Conservation (phyloP, 176 grass and related monocot genomes). For the Chrysopogon serrulatus region DNA sequence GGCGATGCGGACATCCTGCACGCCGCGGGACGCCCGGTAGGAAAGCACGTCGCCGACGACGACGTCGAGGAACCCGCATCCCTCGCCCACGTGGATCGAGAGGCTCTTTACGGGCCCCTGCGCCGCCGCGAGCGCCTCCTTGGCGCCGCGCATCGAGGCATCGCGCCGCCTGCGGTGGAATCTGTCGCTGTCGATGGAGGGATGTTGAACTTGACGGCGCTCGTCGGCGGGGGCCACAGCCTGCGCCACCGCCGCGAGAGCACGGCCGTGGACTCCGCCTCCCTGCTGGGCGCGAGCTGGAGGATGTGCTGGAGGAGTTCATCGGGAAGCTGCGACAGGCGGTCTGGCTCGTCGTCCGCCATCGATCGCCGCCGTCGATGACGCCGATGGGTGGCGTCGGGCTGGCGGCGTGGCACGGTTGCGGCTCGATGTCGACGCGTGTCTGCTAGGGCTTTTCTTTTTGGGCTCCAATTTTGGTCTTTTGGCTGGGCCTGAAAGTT, state of each 20-base stretch:
- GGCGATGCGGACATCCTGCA: background rate
- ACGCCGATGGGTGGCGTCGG: background rate
- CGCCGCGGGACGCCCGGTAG: background rate
- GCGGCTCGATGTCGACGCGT: background rate
- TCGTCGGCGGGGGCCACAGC: background rate
- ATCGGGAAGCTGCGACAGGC: background rate
- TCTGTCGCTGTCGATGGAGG: background rate
- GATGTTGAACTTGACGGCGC: background rate
- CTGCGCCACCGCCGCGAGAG: background rate
- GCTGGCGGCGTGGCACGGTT: background rate
- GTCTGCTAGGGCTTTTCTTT: no score
- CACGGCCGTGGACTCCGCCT: background rate
- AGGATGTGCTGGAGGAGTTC: background rate
- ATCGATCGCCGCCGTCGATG: background rate
- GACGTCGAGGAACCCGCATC: background rate
- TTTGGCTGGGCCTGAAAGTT: no score
- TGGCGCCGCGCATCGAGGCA: background rate
- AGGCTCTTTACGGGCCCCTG: background rate
- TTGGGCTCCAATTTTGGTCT: no score
- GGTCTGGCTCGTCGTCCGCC: background rate
- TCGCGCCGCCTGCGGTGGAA: background rate
- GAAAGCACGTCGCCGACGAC: background rate
- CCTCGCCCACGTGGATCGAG: background rate
- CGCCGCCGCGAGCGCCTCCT: background rate
- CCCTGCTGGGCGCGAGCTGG: background rate